Evolutionary conservation across 352 stramenopile genomes (phyloP), one percentile per base, ranked within the genome.

Genomic region (Pythium chondricola): DNA sequence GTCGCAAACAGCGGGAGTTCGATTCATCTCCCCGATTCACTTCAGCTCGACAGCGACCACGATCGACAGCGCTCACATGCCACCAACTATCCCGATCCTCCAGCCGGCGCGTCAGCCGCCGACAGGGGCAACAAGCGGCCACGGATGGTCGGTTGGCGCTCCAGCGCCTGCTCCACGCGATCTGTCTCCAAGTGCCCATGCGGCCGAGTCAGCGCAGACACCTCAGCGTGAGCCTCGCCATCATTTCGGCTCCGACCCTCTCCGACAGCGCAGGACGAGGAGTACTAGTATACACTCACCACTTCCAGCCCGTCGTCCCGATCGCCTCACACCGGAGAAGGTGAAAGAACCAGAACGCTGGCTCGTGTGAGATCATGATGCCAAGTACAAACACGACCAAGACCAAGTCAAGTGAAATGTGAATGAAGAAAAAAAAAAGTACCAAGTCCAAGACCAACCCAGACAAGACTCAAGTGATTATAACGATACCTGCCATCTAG

Each of bases 11-110:
- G 13, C 13, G 7, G 13, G 29, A 33, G 29, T 33, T 13, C 29
- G 29, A 33, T 26, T n/a, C 1, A 4, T 57, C 2, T 57, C 48
- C 1, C 48, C 54, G 1, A 53, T 47, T 4, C 40, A 18, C 31
- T 58, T 53, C 31, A 54, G 32, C 16, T 31, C 43, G 35, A 32
- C 41, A n/a, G 18, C 40, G 9, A 24, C 26, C 7, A 8, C 25
- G 14, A 2, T 44, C 2, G 8, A 3, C n/a, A 47, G 6, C 24
- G 31, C 7, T 16, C 40, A 13, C 14, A 24, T 64, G 8, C 56
- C 49, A 8, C 56, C 56, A 6, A 58, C 56, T 4, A 55, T 64
- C 22, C 56, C 56, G 14, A 64, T 64, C 18, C 25, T 64, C 2
- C 48, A 58, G 44, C 56, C 56, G 16, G 41, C 56, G 0, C 29